Conservation (phyloP, 768 basidiomycete species). For the Pleurotus pulmonarius region DNA sequence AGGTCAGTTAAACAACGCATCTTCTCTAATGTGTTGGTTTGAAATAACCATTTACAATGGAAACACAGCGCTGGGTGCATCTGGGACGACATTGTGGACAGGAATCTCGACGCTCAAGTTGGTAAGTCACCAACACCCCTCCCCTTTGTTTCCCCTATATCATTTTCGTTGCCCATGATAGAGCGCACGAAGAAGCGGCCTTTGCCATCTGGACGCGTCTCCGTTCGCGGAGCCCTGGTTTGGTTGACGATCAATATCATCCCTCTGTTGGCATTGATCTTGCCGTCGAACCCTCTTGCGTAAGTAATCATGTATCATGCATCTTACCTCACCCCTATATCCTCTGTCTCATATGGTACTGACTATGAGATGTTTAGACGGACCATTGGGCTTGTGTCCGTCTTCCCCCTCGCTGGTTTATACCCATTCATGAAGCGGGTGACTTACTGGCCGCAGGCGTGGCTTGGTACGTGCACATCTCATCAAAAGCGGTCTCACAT, state of each 20-base stretch:
- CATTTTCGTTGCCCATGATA: not conserved
- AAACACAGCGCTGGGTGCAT: slow-evolving; percentile 11
- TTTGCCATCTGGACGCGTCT: not conserved
- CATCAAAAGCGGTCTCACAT: not conserved
- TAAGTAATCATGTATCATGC: not conserved
- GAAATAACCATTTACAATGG: not conserved
- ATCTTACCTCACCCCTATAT: not conserved
- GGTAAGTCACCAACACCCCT: slow-evolving; percentile 4
- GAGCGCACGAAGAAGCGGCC: slow-evolving; percentile 1
- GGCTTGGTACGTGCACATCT: slow-evolving; percentile 10
- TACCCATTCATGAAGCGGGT: slow-evolving; percentile 24
- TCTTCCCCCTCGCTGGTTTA: slow-evolving; percentile 12
- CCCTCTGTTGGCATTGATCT: not conserved
- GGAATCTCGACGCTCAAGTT: slow-evolving; percentile 15
- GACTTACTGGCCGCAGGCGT: slow-evolving; percentile 24
- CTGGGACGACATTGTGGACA: slow-evolving; percentile 17
- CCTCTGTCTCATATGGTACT: too few relatives aligned
- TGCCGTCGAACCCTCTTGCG: not conserved
- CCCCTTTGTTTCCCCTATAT: not conserved
- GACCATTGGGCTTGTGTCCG: not conserved
- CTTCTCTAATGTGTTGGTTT: too few relatives aligned
- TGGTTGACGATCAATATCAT: not conserved
- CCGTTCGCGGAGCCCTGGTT: not conserved
- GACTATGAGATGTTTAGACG: not conserved
- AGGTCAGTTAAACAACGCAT: not conserved